Evolutionary conservation across 2,329 filamentous ascomycete species (phyloP), one percentile per base, ranked within the genome.

Genomic region (Aspergillus aculeatus): DNA sequence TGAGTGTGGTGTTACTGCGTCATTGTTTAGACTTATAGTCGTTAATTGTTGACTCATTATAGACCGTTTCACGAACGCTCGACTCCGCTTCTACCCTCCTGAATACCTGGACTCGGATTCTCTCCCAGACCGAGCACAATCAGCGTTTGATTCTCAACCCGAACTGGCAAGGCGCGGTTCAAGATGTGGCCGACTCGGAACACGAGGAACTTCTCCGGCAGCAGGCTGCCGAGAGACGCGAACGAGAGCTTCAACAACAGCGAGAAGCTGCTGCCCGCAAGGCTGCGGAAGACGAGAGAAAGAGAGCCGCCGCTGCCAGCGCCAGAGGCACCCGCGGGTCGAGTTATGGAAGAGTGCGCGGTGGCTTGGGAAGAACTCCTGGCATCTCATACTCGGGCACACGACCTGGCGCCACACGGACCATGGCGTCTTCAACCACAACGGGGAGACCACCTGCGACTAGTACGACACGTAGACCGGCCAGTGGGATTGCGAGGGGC

Each of bases 41-140:
- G 24, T 47, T 56, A 49, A 62, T 14, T 31, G 6, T 26, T 44
- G 11, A 35, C 35, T 38, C 7, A 38, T 2, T n/a, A 9, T 61
- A 91, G 90, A 96, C 89, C 24, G 93, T 98, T 38, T 89, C 89
- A 56, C 84, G 85, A 62, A 97, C 95, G 3, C 92, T 98, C 47
- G 84, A 85, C 66, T 94, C 93, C 57, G 92, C 95, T 3, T 96
- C 93, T 14, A 90, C 90, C 1, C 84, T 99, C 14, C 86, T 99
- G 32, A 92, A 96, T 69, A 96, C 93, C 16, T 99, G 94, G 94
- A 96, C 92, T 9, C 88, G 92, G 55, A 97, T 99, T 66, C 85
- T 99, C 12, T 95, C 92, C 6, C 95, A 99, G 76, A 97, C 95
- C 4, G 95, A 99, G 77, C 95, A 99, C 77, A 98, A 96, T 73